A percentile compares a stretch with the other conserved stretches of the same genome.
phyloP scores from a whole-genome alignment of 192 early-diverging fungal genomes.

The Backusella mclennaniae region DNA sequence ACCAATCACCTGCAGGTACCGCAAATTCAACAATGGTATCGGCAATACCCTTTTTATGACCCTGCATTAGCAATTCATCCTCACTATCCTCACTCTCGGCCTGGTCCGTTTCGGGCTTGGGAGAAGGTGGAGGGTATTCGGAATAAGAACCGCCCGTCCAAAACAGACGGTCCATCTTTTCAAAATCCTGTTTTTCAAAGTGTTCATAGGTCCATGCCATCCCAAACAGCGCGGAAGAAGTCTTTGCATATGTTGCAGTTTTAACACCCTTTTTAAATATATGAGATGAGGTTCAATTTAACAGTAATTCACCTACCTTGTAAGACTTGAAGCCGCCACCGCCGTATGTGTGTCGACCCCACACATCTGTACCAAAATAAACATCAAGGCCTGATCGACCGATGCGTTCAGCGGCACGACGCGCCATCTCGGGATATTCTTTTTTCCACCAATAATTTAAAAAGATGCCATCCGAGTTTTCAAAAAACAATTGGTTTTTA shows the following conservation, averaged over 20 bases:
- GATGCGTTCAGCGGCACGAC: constrained; percentile 33
- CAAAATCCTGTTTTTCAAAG: constrained; percentile 46
- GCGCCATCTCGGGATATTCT: constrained; percentile 29
- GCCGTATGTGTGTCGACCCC: constrained; percentile 60
- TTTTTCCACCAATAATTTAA: constrained; percentile 43
- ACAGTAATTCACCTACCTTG: constrained; percentile 2
- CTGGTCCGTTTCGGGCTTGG: background rate
- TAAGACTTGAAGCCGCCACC: constrained; percentile 45
- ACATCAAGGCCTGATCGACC: constrained; percentile 41
- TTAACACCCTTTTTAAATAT: constrained; percentile 42
- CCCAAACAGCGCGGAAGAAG: constrained; percentile 60
- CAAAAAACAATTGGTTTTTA: constrained; percentile 54
- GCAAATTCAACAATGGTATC: constrained; percentile 39
- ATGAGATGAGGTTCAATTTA: background rate
- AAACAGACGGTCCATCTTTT: constrained; percentile 47
- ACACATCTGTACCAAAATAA: constrained; percentile 66
- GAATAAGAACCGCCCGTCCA: constrained; percentile 43
- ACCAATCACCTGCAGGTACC: constrained; percentile 37
- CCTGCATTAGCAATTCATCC: constrained; percentile 9
- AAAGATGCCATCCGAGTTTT: constrained; percentile 52
- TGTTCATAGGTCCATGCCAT: constrained; percentile 65
- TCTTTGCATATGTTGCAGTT: constrained; percentile 38
- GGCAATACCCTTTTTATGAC: constrained; percentile 34
- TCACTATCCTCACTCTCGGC: constrained; percentile 12
- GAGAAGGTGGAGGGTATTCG: background rate